Evolutionary conservation across 768 basidiomycete species (phyloP).

Genomic region (Crucibulum laeve): DNA sequence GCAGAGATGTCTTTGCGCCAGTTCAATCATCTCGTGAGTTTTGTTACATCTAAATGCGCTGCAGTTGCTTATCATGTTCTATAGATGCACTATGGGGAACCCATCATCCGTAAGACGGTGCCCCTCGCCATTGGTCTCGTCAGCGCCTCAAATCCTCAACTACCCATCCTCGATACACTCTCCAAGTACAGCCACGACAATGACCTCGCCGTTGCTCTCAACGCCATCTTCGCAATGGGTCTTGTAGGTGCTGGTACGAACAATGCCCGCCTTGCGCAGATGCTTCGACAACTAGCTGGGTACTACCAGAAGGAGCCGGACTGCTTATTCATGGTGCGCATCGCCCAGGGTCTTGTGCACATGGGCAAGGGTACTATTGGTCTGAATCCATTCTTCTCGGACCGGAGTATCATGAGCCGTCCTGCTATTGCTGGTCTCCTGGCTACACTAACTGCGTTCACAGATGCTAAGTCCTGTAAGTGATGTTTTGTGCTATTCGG

Average conservation of each 20-base stretch:
- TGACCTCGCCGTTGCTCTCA: constrained; percentile 93
- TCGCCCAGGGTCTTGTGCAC: constrained; percentile 95
- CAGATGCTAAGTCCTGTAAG: constrained; percentile 90
- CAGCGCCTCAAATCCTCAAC: constrained; percentile 93
- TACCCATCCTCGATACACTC: constrained; percentile 91
- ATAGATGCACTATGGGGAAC: constrained; percentile 99
- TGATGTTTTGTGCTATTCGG: constrained; percentile 15
- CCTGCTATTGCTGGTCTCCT: constrained; percentile 88
- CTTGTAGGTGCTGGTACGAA: constrained; percentile 98
- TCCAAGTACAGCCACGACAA: constrained; percentile 99
- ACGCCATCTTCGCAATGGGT: constrained; percentile 99
- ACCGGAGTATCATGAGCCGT: constrained; percentile 85
- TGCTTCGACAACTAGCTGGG: constrained; percentile 95
- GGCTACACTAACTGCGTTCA: constrained; percentile 87
- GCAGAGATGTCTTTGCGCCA: constrained; percentile 97
- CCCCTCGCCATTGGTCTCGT: constrained; percentile 94
- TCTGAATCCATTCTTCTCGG: constrained; percentile 94
- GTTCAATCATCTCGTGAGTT: constrained; percentile 90
- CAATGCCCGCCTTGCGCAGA: constrained; percentile 94
- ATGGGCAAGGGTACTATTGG: constrained; percentile 99
- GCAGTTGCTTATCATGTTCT: constrained; percentile 7
- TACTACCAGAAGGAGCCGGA: constrained; percentile 98
- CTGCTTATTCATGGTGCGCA: constrained; percentile 92
- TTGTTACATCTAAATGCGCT: not conserved
- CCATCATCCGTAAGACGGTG: constrained; percentile 84